Evolutionary conservation across 2,329 filamentous ascomycete species (phyloP).

Genomic region (Zymoseptoria ardabiliae): DNA sequence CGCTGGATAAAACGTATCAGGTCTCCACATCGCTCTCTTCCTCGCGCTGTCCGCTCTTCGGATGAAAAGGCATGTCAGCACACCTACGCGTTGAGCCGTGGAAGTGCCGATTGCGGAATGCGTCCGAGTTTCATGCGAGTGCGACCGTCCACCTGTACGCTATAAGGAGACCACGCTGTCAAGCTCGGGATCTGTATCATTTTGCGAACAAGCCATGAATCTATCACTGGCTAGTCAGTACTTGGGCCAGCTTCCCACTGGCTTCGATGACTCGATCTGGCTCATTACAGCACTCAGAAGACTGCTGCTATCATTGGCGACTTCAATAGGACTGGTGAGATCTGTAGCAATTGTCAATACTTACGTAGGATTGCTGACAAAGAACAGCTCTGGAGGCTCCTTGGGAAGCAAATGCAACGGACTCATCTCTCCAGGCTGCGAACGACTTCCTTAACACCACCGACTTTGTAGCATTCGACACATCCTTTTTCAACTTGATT

Average conservation of each 20-base stretch:
- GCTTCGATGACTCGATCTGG: neutral
- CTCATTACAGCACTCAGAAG: neutral
- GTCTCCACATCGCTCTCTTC: neutral
- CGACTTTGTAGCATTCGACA: conserved; percentile 12
- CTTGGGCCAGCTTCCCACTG: neutral
- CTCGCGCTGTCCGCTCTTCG: too few species aligned
- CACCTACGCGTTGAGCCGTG: too few species aligned
- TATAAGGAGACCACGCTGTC: neutral
- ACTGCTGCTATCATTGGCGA: neutral
- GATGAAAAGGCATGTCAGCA: neutral
- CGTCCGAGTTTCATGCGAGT: neutral
- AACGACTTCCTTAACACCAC: conserved; percentile 4
- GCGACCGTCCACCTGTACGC: neutral
- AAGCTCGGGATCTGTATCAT: neutral
- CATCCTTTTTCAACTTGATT: conserved; percentile 11
- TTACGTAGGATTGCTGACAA: neutral
- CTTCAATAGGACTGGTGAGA: too few species aligned
- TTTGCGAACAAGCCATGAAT: neutral
- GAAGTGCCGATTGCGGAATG: neutral
- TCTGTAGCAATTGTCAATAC: too few species aligned
- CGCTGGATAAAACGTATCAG: neutral
- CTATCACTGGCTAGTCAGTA: neutral
- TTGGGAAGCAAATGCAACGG: neutral
- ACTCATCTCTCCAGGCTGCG: neutral
- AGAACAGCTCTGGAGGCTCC: neutral